These are phyloP conservation scores for Arctium minus DNA, from an alignment of 129 eudicot species.

Conservation along the genomic window DNA sequence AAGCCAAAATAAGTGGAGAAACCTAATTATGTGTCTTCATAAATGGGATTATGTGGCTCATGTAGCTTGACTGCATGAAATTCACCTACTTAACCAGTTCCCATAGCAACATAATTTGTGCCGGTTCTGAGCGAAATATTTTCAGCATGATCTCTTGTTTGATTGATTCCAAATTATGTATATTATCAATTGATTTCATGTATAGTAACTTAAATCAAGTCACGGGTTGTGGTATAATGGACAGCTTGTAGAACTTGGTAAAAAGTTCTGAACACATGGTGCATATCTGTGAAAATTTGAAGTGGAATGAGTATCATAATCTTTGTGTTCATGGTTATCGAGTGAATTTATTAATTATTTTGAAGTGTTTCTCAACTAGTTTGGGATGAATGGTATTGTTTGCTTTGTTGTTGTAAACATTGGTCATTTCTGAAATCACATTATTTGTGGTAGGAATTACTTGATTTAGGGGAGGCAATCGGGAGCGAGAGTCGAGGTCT, in stretches of 20 bases:
- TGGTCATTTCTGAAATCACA: neutral
- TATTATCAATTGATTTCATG: neutral
- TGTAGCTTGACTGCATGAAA: neutral
- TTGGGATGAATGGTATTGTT: too few relatives aligned
- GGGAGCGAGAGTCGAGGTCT: slow-evolving; percentile 92
- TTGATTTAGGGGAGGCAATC: slow-evolving; percentile 88
- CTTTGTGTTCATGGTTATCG: neutral
- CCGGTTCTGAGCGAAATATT: neutral
- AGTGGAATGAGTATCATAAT: neutral
- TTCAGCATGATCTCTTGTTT: neutral
- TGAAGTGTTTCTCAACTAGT: neutral
- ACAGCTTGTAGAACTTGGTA: neutral
- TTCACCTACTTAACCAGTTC: neutral
- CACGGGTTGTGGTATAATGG: neutral
- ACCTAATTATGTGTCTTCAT: neutral
- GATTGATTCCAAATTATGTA: neutral
- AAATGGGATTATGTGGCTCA: neutral
- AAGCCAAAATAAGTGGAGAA: neutral
- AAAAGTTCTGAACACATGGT: neutral
- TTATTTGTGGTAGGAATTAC: slow-evolving; percentile 55
- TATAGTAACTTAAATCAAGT: neutral
- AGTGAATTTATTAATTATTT: too few relatives aligned
- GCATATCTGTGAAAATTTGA: neutral
- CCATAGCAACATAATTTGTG: neutral
- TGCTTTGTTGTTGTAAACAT: too few relatives aligned